These are phyloP conservation scores for Paramecium primaurelia DNA, from an alignment of 73 alveolate genomes.

Conservation along the genomic window DNA sequence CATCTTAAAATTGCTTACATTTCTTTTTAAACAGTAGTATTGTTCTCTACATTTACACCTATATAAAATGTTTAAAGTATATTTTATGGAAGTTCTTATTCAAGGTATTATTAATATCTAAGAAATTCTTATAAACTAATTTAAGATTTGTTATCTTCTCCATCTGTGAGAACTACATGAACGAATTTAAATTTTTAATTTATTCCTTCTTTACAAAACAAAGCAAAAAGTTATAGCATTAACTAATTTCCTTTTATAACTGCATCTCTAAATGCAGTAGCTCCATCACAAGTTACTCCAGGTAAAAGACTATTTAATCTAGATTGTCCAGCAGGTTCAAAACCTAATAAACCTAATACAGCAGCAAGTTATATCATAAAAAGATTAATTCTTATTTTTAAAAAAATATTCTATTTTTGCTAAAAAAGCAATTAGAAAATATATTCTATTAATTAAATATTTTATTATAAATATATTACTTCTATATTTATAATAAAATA, in stretches of 20 bases:
- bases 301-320: neutral
- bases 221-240: neutral
- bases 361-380: neutral
- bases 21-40: neutral
- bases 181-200: neutral
- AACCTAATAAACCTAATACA: neutral
- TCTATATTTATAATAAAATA: no score
- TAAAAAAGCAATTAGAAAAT: no score
- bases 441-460: neutral
- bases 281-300: neutral
- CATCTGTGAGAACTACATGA: neutral
- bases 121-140: neutral
- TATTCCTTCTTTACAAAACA: neutral
- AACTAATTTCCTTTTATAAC: neutral
- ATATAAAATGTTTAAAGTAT: neutral
- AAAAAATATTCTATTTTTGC: no score
- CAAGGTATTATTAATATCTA: neutral
- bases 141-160: neutral
- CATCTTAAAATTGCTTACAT: neutral
- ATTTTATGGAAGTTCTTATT: neutral
- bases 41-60: neutral
- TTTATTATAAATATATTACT: no score
- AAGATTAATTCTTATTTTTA: no score
- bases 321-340: neutral
- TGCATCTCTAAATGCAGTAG: slow-evolving; percentile 20